Base-by-base conservation (phyloP, 2,329 filamentous ascomycete genomes). In the Exophiala lecanii-corni region DNA sequence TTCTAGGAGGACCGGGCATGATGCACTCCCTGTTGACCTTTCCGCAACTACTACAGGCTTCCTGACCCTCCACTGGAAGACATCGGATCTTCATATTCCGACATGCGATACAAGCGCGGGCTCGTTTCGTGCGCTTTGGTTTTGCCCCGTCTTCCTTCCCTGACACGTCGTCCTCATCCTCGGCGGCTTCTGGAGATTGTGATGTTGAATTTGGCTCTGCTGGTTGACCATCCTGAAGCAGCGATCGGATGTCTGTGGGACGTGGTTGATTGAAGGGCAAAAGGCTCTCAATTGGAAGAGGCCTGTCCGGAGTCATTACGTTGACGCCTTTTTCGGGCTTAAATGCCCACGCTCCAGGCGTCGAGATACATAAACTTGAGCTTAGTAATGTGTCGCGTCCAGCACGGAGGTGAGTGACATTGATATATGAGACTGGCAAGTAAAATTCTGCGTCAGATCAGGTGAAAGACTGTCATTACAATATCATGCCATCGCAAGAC, bases 21-120 rank as follows among this genome's bases (percentile, higher is more conserved):
- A 89, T 68, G 59, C 88, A 94, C 49, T 72, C 72, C 18, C 88
- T 73, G n/a, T 81, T 79, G 2, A 87, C 85, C 66, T 94, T 94
- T 37, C 77, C 76, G 62, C 89, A 95, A 47, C 88, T 77, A 59
- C 75, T 79, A 62, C 84, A 88, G 2, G 82, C 50, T 9, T 55
- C 52, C 32, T 56, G 50, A 10, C 52, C 54, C 39, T 56, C 52
- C 9, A 55, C 50, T 2, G 52, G 52, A 7, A 53, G 51, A 35
- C 54, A 56, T 33, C 54, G 39, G 25, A 55, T 56, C 38, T 56
- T 56, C 54, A 56, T 56, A 30, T 47, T 52, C 10, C 54, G 45
- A 31, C 54, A 56, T 9, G 54, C 54, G 9, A 54, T 36, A 32
- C 54, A 56, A 9, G 53, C 53, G 15, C 50, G 48, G 9, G 53